Conservation (phyloP, 2,329 filamentous ascomycete species). For the Aspergillus viridinutans region DNA sequence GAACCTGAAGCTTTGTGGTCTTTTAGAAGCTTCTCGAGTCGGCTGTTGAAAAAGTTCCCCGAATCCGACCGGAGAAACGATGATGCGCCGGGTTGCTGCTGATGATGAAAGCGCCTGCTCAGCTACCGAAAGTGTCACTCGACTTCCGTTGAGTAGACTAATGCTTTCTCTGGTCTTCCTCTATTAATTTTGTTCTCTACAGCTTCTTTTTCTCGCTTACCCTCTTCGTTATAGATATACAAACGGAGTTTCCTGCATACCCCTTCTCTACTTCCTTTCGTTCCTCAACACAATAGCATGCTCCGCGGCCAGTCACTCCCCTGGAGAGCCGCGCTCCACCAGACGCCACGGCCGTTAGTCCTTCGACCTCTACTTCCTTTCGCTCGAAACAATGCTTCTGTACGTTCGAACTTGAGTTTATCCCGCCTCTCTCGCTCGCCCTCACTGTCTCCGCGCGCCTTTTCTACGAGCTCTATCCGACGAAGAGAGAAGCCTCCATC, state of each 20-base stretch:
- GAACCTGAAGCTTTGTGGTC: slow-evolving; percentile 9
- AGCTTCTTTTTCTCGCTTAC: not conserved
- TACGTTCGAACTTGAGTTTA: slow-evolving; percentile 24
- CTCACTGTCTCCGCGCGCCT: slow-evolving; percentile 33
- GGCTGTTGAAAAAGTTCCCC: slow-evolving; percentile 31
- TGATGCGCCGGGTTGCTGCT: slow-evolving; percentile 18
- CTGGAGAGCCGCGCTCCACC: slow-evolving; percentile 60
- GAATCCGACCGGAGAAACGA: slow-evolving; percentile 23
- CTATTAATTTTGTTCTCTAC: slow-evolving; percentile 1
- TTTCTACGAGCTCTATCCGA: slow-evolving; percentile 45
- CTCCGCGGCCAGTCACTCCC: slow-evolving; percentile 61
- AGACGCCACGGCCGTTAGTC: slow-evolving; percentile 41
- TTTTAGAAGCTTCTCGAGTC: slow-evolving; percentile 32
- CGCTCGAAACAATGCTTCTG: slow-evolving; percentile 28
- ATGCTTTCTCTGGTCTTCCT: not conserved
- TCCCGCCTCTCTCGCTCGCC: slow-evolving; percentile 21
- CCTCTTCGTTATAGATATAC: not conserved
- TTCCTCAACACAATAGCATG: slow-evolving; percentile 46
- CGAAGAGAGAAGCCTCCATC: slow-evolving; percentile 56
- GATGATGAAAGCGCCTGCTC: slow-evolving; percentile 32
- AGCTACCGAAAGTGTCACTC: slow-evolving; percentile 20
- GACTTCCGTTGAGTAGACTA: slow-evolving; percentile 13
- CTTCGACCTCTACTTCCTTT: slow-evolving; percentile 30
- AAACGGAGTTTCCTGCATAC: slow-evolving; percentile 8
- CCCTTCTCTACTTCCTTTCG: slow-evolving; percentile 6